Base-by-base conservation (phyloP, 495 filamentous ascomycete species). In the Podospora conica region DNA sequence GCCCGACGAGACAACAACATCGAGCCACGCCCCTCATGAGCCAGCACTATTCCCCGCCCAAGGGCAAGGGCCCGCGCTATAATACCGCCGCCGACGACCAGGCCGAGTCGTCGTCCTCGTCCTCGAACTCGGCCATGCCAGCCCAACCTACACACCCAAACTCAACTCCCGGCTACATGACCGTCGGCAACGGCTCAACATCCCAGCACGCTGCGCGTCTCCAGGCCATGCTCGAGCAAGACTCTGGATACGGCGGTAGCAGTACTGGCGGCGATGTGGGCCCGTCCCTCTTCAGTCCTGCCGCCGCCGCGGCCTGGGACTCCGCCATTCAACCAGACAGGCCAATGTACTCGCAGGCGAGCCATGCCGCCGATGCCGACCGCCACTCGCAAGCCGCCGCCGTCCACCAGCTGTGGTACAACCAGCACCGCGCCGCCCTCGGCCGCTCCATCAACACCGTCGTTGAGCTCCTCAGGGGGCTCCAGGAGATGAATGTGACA, bases 231-330 rank as follows among this genome's bases (percentile, higher is more conserved):
- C 87, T 96, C 29, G 91, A 96, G 64, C 80, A 88, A 58, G 95
- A 98, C 71, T 97, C 93, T 21, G 95, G 95, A 15, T 98, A 98
- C 73, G 93, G 91, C 57, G 90, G 90, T 15, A 96, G 91, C 71
- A 81, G 80, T 55, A 72, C 80, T 56, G 84, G 76, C 58, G 76
- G 80, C 64, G 76, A 81, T 61, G 65, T 66, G 58, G 66, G 65
- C 69, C 53, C 66, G 31, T 75, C 76, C 23, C 82, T 85, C 65
- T 76, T 73, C 53, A 48, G 48, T 28, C 58, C 70, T 7, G 53
- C 67, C 60, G 55, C 72, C 69, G 62, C 71, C 18, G 65, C 73
- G 9, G 69, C 75, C 21, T 74, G 75, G 68, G 76, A 80, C 53
- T 67, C 75, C 59, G 84, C 85, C 29, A 72, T 92, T 70, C 82